phyloP scores from a whole-genome alignment of 2,329 filamentous ascomycete genomes.

The Fusarium equiseti region DNA sequence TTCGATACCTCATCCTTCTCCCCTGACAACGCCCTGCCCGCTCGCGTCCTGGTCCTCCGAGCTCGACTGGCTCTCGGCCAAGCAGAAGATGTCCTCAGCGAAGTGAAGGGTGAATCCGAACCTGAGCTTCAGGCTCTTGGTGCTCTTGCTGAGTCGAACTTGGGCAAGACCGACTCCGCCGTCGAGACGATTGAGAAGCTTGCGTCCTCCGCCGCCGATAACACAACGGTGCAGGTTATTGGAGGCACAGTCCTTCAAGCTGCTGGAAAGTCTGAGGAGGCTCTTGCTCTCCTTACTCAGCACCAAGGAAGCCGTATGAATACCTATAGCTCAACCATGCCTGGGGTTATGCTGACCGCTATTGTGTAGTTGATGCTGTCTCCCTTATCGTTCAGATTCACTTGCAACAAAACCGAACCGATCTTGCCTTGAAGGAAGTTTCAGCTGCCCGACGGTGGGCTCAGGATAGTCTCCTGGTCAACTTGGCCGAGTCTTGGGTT shows the following conservation, averaged over 20 bases:
- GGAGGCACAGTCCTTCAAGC: conserved; percentile 85
- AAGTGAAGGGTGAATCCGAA: conserved; percentile 73
- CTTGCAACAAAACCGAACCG: conserved; percentile 89
- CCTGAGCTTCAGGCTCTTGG: conserved; percentile 82
- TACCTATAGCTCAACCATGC: not conserved
- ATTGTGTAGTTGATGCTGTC: conserved; percentile 74
- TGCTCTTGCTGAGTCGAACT: conserved; percentile 76
- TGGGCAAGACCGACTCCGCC: conserved; percentile 72
- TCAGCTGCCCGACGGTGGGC: conserved; percentile 89
- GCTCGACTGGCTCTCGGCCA: conserved; percentile 87
- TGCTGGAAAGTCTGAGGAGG: conserved; percentile 85
- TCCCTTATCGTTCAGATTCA: conserved; percentile 93
- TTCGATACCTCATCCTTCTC: conserved; percentile 87
- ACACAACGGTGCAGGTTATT: conserved; percentile 83
- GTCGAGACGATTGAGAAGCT: conserved; percentile 74
- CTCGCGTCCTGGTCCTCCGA: conserved; percentile 82
- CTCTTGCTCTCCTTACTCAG: conserved; percentile 80
- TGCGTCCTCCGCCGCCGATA: conserved; percentile 74
- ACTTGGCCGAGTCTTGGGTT: conserved; percentile 95
- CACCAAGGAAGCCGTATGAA: conserved; percentile 87
- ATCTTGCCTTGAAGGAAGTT: conserved; percentile 92
- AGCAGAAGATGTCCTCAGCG: conserved; percentile 76
- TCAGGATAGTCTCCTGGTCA: conserved; percentile 92
- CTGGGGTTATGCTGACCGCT: conserved; percentile 42
- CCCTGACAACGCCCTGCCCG: conserved; percentile 79